These are phyloP conservation scores for Aspergillus uvarum DNA, from an alignment of 2,329 filamentous ascomycete species.

Conservation along the genomic window DNA sequence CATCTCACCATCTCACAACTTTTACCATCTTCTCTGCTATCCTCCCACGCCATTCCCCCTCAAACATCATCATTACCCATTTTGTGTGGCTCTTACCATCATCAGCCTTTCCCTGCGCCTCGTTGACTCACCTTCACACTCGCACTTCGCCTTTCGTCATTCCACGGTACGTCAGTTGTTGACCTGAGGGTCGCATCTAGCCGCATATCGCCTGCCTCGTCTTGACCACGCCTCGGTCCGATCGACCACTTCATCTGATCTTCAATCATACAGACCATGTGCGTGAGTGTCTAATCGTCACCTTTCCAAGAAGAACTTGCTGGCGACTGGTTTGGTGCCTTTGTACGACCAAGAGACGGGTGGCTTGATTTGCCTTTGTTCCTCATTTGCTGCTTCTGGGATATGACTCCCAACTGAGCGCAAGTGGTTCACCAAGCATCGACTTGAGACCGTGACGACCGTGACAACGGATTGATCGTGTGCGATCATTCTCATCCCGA, in stretches of 20 bases:
- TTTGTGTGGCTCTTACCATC: not conserved
- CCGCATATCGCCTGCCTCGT: not conserved
- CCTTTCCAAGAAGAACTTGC: not conserved
- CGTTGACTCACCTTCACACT: not conserved
- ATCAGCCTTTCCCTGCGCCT: not conserved
- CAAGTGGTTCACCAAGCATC: not conserved
- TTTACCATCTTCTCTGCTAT: slow-evolving; percentile 2
- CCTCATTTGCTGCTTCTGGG: not conserved
- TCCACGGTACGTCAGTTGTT: not conserved
- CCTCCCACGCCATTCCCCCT: not conserved
- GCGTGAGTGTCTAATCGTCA: not conserved
- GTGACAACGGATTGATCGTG: not conserved
- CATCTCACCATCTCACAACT: not conserved
- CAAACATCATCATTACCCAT: not conserved
- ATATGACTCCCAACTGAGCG: slow-evolving; percentile 10
- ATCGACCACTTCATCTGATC: not conserved
- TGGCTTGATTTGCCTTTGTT: not conserved
- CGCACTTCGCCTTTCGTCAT: not conserved
- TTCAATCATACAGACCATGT: not conserved
- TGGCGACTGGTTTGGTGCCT: not conserved
- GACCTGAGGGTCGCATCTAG: not conserved
- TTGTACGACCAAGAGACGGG: not conserved
- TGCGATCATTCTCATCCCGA: slow-evolving; percentile 1
- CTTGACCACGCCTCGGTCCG: not conserved
- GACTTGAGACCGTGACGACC: not conserved